Percentiles rank a stretch among this genome's conserved stretches.
Conservation (phyloP, 257 asterid genomes). For the Fraxinus pennsylvanica region DNA sequence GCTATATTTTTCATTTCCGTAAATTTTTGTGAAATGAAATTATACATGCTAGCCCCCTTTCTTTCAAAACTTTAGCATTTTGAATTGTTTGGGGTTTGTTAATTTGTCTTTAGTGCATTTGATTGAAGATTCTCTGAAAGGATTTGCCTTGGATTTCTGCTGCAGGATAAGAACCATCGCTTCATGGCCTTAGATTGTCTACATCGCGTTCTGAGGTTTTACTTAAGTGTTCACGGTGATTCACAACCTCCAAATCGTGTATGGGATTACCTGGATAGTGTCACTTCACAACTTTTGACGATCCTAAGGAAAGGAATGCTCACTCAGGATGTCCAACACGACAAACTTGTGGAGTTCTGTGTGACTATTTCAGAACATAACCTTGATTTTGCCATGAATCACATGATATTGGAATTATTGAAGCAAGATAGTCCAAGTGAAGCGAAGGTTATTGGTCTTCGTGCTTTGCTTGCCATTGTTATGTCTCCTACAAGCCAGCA, state of each 20-base stretch:
- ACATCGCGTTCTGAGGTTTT: slow-evolving; percentile 93
- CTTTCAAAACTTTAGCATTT: slow-evolving; percentile 3
- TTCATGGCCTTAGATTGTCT: slow-evolving; percentile 98
- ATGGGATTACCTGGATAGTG: slow-evolving; percentile 99
- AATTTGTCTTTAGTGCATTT: not conserved
- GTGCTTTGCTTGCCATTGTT: slow-evolving; percentile 98
- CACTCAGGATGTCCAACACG: slow-evolving; percentile 96
- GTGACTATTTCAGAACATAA: slow-evolving; percentile 97
- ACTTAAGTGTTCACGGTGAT: slow-evolving; percentile 93
- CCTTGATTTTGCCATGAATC: slow-evolving; percentile 98
- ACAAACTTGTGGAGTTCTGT: slow-evolving; percentile 95
- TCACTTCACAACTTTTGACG: slow-evolving; percentile 92
- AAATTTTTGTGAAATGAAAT: slow-evolving; percentile 16
- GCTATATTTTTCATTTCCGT: slow-evolving; percentile 22
- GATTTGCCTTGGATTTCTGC: slow-evolving; percentile 26
- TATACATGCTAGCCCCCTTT: slow-evolving; percentile 5
- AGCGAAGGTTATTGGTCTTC: slow-evolving; percentile 97
- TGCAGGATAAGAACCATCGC: slow-evolving; percentile 96
- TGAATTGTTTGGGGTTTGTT: not conserved
- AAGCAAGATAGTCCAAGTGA: slow-evolving; percentile 97
- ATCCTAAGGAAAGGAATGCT: slow-evolving; percentile 93
- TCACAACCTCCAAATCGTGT: slow-evolving; percentile 91
- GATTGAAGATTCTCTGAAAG: slow-evolving; percentile 12
- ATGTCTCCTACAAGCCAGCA: slow-evolving; percentile 94
- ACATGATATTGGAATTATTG: slow-evolving; percentile 86